Evolutionary conservation across 2,329 filamentous ascomycete genomes (phyloP), one percentile per base, ranked within the genome.

Genomic region (Alternaria gansuensis): DNA sequence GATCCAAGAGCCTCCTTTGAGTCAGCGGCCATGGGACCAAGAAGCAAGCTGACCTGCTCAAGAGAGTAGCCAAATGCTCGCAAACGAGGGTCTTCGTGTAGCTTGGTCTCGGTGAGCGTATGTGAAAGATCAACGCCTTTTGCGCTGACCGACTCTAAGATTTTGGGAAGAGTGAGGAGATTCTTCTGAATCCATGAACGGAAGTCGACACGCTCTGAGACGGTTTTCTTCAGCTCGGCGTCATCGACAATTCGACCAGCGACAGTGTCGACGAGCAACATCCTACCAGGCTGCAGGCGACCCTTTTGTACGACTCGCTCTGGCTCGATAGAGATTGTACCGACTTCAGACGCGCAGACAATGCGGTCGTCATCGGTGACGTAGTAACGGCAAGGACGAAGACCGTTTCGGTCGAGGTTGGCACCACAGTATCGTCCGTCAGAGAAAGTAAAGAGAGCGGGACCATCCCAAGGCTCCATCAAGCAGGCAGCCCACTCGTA

Each of bases 391-490:
- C 94, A 98, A 72, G 94, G 94, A 69, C 94, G 88, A 52, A 98
- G 86, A 80, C 94, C 94, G 75, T 98, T 98, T 79, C 94, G 89
- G 81, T 98, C 94, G 24, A 98, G 85, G 78, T 97, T 98, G 67
- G 94, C 94, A 85, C 94, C 94, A 74, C 94, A 98, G 84, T 95
- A 98, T 63, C 94, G 89, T 62, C 94, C 94, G 77, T 98, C 94
- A 28, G 94, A 92, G 80, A 98, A 98, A 6, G 93, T 97, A 83
- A 98, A 98, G 31, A 98, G 87, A 55, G 94, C 94, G 33, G 94
- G 94, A 17, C 94, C 94, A 79, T 98, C 94, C 94, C 94, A 98
- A 14, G 94, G 93, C 82, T 98, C 94, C 94, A 98, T 98, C 84
- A 96, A 91, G 79, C 94, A 98, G 67, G 93, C 93, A 72, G 94